Conservation (phyloP, 176 grass and related monocot species). For the Triticum dicoccoides region DNA sequence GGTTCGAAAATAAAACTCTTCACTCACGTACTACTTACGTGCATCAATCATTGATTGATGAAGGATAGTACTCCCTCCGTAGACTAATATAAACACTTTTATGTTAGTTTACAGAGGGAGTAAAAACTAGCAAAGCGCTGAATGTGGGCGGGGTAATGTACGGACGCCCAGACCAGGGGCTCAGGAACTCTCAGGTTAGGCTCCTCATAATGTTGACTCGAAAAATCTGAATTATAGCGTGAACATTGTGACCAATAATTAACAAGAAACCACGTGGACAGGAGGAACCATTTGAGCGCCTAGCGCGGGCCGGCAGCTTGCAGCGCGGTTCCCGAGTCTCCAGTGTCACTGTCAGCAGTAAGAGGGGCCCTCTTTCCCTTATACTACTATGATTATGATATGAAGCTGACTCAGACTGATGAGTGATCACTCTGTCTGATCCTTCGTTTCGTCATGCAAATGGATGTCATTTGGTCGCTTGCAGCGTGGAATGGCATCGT, state of each 20-base stretch:
- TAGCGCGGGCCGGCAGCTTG: not conserved
- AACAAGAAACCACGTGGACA: constrained; percentile 6
- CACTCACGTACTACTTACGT: not conserved
- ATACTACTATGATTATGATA: no score
- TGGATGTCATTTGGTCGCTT: not conserved
- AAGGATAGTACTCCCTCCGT: no score
- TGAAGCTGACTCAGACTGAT: not conserved
- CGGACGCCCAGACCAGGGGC: not conserved
- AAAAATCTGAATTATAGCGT: not conserved
- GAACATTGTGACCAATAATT: not conserved
- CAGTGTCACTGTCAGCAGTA: not conserved
- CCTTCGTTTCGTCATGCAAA: not conserved
- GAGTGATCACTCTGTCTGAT: not conserved
- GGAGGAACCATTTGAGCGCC: not conserved
- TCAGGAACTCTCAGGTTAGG: not conserved
- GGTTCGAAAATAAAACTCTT: not conserved
- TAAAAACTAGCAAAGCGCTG: not conserved
- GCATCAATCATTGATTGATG: not conserved
- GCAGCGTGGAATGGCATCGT: not conserved
- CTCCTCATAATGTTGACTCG: not conserved
- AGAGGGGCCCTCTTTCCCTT: not conserved
- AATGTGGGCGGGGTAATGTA: not conserved
- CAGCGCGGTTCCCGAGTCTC: not conserved
- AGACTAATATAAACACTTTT: no score
- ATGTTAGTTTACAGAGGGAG: no score